Percentiles rank a stretch among this genome's conserved stretches.
Evolutionary conservation across 768 basidiomycete genomes (phyloP).

Genomic region (Tubosaeta sp.): DNA sequence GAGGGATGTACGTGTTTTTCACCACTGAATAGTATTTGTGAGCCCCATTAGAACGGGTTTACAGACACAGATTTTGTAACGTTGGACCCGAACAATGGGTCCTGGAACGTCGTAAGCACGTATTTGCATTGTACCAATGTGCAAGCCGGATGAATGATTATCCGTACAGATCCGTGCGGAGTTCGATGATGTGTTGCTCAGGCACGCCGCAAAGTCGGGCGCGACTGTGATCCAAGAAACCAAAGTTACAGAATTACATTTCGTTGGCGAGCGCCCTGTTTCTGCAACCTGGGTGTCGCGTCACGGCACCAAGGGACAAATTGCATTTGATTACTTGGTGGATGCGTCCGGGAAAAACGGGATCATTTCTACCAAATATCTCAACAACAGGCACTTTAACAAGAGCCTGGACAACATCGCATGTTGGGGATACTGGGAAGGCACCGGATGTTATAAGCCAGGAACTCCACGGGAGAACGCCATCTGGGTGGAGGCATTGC

Average conservation of each 20-base stretch:
- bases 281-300: neutral
- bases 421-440: conserved; percentile 37
- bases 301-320: neutral
- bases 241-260: conserved; percentile 4
- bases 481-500: conserved; percentile 35
- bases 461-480: conserved; percentile 33
- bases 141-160: neutral
- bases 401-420: conserved; percentile 32
- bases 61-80: conserved; percentile 8
- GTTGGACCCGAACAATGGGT: neutral
- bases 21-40: too few relatives aligned
- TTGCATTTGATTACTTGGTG: conserved; percentile 6
- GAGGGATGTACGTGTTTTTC: conserved; percentile 7
- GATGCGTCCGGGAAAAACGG: conserved; percentile 13
- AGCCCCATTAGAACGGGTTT: neutral
- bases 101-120: conserved; percentile 7
- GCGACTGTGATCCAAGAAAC: conserved; percentile 1
- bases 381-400: conserved; percentile 33
- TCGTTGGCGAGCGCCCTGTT: neutral
- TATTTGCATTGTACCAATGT: neutral
- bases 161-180: conserved; percentile 2
- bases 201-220: neutral
- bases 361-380: conserved; percentile 23
- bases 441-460: conserved; percentile 25
- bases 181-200: conserved; percentile 4